Evolutionary conservation across 352 stramenopile species (phyloP).

Genomic region (Globisporangium carolinianum): DNA sequence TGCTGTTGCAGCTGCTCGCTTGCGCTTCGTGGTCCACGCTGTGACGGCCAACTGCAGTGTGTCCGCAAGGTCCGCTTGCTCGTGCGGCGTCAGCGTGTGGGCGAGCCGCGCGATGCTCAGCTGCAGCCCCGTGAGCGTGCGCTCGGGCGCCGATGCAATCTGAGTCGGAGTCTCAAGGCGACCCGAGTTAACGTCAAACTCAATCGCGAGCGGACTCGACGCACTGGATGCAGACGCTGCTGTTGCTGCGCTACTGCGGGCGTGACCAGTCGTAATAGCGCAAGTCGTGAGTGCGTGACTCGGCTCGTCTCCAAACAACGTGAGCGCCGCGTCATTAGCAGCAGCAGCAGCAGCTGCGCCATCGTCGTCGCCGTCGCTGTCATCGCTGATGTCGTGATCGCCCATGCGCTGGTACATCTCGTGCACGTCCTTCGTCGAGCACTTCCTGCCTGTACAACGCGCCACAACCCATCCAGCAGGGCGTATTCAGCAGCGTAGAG

Average conservation of each 20-base stretch:
- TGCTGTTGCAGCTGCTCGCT: background rate
- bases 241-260: background rate
- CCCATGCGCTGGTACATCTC: conserved; percentile 5
- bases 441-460: conserved; percentile 1
- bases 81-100: background rate
- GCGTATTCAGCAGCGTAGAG: background rate
- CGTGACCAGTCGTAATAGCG: background rate
- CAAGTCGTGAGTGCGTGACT: background rate
- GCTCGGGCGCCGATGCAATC: background rate
- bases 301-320: conserved; percentile 1
- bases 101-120: background rate
- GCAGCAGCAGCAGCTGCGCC: background rate
- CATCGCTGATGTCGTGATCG: background rate
- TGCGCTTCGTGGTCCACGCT: background rate
- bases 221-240: background rate
- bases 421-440: conserved; percentile 5
- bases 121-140: background rate
- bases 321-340: background rate
- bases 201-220: background rate
- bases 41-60: background rate
- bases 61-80: conserved; percentile 1
- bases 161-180: background rate
- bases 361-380: background rate
- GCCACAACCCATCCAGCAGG: background rate
- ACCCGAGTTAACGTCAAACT: background rate